These are phyloP conservation scores for Zygotorulaspora sp. DNA, from an alignment of 805 yeast species.

Conservation along the genomic window DNA sequence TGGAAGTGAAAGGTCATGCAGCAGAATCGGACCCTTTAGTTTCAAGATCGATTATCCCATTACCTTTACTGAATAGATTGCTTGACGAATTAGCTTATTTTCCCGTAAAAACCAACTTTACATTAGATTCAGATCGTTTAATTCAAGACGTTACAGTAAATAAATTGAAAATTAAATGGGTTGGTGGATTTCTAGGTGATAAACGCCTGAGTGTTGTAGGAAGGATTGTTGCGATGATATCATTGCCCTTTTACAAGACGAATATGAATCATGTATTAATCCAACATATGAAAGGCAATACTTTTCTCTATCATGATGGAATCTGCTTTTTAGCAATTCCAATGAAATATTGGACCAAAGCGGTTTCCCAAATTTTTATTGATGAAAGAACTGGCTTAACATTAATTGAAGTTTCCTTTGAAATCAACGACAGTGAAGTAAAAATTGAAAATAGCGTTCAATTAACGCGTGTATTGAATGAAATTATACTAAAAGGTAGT, in stretches of 20 bases:
- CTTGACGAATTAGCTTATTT: slow-evolving; percentile 21
- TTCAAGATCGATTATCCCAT: slow-evolving; percentile 17
- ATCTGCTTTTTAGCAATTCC: slow-evolving; percentile 43
- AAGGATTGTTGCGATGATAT: slow-evolving; percentile 33
- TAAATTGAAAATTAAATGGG: slow-evolving; percentile 36
- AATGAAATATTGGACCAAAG: slow-evolving; percentile 43
- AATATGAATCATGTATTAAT: slow-evolving; percentile 30
- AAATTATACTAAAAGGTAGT: slow-evolving; percentile 40
- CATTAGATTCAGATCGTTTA: slow-evolving; percentile 23
- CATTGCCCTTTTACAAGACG: slow-evolving; percentile 33
- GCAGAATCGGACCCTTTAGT: slow-evolving; percentile 1
- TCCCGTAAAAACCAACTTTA: slow-evolving; percentile 22
- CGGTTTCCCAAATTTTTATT: slow-evolving; percentile 37
- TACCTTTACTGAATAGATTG: slow-evolving; percentile 10
- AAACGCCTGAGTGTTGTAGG: slow-evolving; percentile 39
- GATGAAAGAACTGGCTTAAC: slow-evolving; percentile 20
- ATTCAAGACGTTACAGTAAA: slow-evolving; percentile 39
- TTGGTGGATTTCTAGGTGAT: slow-evolving; percentile 27
- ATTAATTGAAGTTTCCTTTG: slow-evolving; percentile 37
- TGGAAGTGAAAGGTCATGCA: slow-evolving; percentile 20
- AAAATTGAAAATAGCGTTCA: slow-evolving; percentile 39
- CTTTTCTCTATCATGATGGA: slow-evolving; percentile 39
- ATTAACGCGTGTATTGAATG: slow-evolving; percentile 42
- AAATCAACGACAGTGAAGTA: slow-evolving; percentile 41
- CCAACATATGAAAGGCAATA: slow-evolving; percentile 39